phyloP scores from a whole-genome alignment of 2,329 filamentous ascomycete genomes.

The Cladorrhinum sp. region DNA sequence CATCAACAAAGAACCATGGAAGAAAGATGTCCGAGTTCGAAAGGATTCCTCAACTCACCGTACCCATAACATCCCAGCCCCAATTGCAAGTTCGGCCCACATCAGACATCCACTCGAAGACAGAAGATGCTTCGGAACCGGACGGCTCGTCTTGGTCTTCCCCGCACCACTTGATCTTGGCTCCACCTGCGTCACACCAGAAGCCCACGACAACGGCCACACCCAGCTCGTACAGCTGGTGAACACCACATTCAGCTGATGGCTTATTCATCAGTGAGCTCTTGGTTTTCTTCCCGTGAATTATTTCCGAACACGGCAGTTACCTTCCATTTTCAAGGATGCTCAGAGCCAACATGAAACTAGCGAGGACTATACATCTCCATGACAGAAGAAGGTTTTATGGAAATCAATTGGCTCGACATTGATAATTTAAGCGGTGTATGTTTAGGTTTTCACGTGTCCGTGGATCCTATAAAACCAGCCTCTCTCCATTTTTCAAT shows the following conservation, averaged over 20 bases:
- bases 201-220: neutral
- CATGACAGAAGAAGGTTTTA: no score
- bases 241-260: neutral
- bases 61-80: neutral
- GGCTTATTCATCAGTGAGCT: conserved; percentile 2
- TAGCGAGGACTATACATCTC: neutral
- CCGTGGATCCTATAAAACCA: neutral
- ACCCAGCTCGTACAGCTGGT: neutral
- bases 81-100: neutral
- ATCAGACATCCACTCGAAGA: neutral
- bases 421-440: neutral
- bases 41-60: neutral
- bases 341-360: neutral
- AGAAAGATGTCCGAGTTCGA: neutral
- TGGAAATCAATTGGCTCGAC: no score
- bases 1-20: neutral
- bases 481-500: no score
- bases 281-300: neutral
- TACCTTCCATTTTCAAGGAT: neutral
- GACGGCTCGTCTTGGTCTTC: conserved; percentile 5
- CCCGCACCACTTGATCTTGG: conserved; percentile 9
- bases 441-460: neutral
- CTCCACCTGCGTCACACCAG: neutral
- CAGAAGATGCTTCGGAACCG: neutral
- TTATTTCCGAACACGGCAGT: conserved; percentile 13